phyloP scores from a whole-genome alignment of 2,329 filamentous ascomycete genomes.

The Colletotrichum tofieldiae region DNA sequence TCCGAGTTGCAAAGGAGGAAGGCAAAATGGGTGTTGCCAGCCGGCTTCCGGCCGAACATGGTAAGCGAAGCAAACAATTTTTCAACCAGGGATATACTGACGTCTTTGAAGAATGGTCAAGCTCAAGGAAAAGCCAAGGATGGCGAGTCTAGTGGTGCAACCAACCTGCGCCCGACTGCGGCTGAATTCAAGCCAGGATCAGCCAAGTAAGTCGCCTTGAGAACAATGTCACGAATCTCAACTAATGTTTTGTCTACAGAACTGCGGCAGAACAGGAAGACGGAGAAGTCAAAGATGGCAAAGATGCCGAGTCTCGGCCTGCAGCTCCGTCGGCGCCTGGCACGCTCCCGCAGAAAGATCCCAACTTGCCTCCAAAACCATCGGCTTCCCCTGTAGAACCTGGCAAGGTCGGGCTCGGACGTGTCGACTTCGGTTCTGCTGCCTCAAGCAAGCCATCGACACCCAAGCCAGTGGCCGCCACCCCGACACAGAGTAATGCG shows the following conservation, averaged over 20 bases:
- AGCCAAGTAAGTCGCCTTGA: constrained; percentile 53
- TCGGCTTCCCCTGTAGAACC: constrained; percentile 46
- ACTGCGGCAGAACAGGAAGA: constrained; percentile 74
- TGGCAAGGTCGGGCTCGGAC: constrained; percentile 42
- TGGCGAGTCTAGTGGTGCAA: constrained; percentile 52
- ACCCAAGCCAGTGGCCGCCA: constrained; percentile 45
- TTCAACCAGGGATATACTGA: constrained; percentile 52
- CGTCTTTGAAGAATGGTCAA: constrained; percentile 57
- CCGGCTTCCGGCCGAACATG: constrained; percentile 78
- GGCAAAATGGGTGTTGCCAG: constrained; percentile 80
- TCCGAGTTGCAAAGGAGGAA: constrained; percentile 79
- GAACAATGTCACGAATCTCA: not conserved
- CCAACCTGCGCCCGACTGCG: constrained; percentile 72
- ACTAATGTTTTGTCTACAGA: constrained; percentile 2
- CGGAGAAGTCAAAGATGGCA: constrained; percentile 78
- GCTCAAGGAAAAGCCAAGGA: constrained; percentile 56
- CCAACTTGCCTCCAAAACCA: constrained; percentile 41
- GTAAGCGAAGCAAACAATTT: constrained; percentile 57
- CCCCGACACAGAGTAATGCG: constrained; percentile 34
- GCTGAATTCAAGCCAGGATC: constrained; percentile 74
- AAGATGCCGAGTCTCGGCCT: constrained; percentile 21
- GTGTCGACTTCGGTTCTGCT: constrained; percentile 27
- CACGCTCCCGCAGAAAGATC: constrained; percentile 25
- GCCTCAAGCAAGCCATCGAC: constrained; percentile 49
- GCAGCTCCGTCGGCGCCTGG: constrained; percentile 21